Evolutionary conservation across 2,329 filamentous ascomycete genomes (phyloP), one percentile per base, ranked within the genome.

Genomic region (Amauroascus verrucosus): DNA sequence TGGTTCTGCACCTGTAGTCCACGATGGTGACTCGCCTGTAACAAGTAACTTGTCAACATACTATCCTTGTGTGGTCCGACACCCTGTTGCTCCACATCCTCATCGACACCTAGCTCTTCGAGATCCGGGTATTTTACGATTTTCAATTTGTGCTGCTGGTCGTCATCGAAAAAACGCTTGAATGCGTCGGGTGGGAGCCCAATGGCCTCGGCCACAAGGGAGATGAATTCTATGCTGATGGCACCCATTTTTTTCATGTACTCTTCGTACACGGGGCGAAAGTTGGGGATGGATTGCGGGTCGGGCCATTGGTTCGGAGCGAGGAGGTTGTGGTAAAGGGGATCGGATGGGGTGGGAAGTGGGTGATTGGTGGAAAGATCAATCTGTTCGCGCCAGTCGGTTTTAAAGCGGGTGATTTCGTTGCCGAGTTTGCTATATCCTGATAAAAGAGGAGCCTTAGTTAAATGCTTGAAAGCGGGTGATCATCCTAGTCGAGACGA

Each of bases 1-100:
- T 84, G 77, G 68, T 94, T 94, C 69, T 93, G 88, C 28, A 88
- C 88, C 71, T 95, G 88, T 58, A 95, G 72, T 0, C 88, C 87
- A 24, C 72, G 75, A 67, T 94, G 88, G n/a, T 75, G 65, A 50
- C 80, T 85, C 13, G 86, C 87, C 72, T 95, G 88, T 45, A 94
- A 75, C 40, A 95, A 75, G 67, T 91, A 94, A 58, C 80, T 85
- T 7, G 83, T 84, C 57, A 93, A 75, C 86, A 93, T 91, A 61
- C 81, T 85, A 67, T 91, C 87, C 68, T 91, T 91, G 72, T 91
- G 86, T 32, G 87, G 86, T 0, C 86, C 87, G 0, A 90, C 77
- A 26, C 77, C 77, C 60, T 80, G 77, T 1, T 68, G 70, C 52
- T 73, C 71, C 1, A 68, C 70, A 48, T 73, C 70, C 54, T 65